Evolutionary conservation across 2,329 filamentous ascomycete species (phyloP).

Genomic region (Huntiella moniliformis): DNA sequence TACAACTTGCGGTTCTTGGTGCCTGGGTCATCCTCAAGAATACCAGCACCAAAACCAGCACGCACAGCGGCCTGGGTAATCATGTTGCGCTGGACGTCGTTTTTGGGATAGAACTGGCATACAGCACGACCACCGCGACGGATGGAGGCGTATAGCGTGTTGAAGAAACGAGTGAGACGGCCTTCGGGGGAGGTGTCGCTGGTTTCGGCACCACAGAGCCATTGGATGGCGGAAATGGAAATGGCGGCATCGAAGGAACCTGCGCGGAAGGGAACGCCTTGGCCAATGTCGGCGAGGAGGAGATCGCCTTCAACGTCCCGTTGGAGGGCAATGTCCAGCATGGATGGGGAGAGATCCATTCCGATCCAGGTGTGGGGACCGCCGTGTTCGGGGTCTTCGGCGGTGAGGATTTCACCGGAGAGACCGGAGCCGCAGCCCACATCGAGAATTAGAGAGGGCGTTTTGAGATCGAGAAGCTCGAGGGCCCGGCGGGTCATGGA

Average conservation of each 20-base stretch:
- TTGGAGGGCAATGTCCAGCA: conserved; percentile 89
- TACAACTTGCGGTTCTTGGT: conserved; percentile 98
- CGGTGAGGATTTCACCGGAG: conserved; percentile 79
- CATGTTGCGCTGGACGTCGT: conserved; percentile 79
- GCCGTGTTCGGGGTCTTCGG: conserved; percentile 47
- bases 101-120: conserved; percentile 97
- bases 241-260: conserved; percentile 91
- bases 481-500: conserved; percentile 88
- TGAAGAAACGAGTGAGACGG: conserved; percentile 71
- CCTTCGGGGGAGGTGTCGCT: conserved; percentile 67
- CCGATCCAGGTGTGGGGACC: conserved; percentile 93
- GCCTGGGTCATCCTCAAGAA: conserved; percentile 85
- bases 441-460: conserved; percentile 79
- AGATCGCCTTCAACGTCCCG: conserved; percentile 84
- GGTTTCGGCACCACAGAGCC: conserved; percentile 90
- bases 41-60: conserved; percentile 85
- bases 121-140: conserved; percentile 74
- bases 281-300: conserved; percentile 86
- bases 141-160: conserved; percentile 71
- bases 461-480: conserved; percentile 63
- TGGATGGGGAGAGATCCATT: conserved; percentile 87
- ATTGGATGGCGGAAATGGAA: conserved; percentile 90
- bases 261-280: conserved; percentile 82
- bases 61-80: conserved; percentile 78
- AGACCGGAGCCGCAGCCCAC: conserved; percentile 92